Conservation (phyloP, 139 green algal genomes). For the Asterochloris sp. region DNA sequence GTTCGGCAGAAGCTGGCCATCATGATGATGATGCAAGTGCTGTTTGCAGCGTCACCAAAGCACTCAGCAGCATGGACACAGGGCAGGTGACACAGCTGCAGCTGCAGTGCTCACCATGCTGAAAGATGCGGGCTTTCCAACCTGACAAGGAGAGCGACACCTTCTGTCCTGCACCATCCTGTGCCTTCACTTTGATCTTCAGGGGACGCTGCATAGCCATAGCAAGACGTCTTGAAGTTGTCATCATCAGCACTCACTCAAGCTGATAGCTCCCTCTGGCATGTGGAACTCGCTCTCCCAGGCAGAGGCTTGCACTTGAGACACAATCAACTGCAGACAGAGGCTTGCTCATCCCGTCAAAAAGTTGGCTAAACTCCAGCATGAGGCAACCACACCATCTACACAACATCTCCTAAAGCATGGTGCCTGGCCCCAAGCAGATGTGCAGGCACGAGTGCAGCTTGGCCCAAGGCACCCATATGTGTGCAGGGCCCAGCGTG, state of each 20-base stretch:
- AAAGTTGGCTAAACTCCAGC: neutral
- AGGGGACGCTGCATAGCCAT: slow-evolving; percentile 44
- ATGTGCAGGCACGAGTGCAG: neutral
- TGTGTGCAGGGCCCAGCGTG: neutral
- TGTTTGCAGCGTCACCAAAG: neutral
- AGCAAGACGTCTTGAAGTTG: neutral
- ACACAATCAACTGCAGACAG: neutral
- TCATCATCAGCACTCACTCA: neutral
- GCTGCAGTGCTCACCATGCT: slow-evolving; percentile 97
- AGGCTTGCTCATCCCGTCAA: neutral
- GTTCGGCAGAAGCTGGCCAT: neutral
- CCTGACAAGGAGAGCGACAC: slow-evolving; percentile 65
- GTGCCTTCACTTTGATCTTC: slow-evolving; percentile 80
- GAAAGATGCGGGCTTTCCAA: slow-evolving; percentile 92
- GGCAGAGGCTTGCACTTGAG: neutral
- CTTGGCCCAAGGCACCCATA: neutral
- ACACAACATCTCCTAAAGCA: neutral
- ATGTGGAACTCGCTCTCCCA: too few species aligned
- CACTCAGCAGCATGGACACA: neutral
- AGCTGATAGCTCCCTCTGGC: neutral
- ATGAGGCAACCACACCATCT: neutral
- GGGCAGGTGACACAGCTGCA: slow-evolving; percentile 61
- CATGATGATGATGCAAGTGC: neutral
- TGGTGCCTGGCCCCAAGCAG: neutral
- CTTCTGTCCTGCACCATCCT: slow-evolving; percentile 77